Evolutionary conservation across 2,329 filamentous ascomycete genomes (phyloP).

Genomic region (Fusarium sp.): DNA sequence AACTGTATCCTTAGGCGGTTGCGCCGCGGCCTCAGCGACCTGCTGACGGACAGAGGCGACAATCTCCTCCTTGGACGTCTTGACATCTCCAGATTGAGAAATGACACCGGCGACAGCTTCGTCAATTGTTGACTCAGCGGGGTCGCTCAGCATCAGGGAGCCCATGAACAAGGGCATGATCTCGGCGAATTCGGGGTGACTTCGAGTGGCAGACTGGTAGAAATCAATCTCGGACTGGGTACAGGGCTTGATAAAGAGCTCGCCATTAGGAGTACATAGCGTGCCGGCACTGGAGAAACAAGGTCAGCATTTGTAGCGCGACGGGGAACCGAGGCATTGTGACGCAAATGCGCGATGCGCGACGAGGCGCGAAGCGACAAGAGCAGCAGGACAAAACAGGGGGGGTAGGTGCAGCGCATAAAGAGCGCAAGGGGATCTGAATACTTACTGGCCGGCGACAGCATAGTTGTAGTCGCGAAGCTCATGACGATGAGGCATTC

Average conservation of each 20-base stretch:
- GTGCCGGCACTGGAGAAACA: slow-evolving; percentile 79
- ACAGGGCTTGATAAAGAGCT: slow-evolving; percentile 94
- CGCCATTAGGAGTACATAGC: slow-evolving; percentile 83
- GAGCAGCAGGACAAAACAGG: slow-evolving; percentile 1
- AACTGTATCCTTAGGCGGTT: slow-evolving; percentile 37
- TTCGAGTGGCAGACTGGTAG: slow-evolving; percentile 77
- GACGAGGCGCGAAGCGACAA: background rate
- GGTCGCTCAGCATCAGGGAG: slow-evolving; percentile 75
- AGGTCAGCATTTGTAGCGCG: slow-evolving; percentile 26
- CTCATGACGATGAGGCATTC: slow-evolving; percentile 67
- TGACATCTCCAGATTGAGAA: slow-evolving; percentile 48
- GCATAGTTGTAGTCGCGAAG: slow-evolving; percentile 78
- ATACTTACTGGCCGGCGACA: slow-evolving; percentile 84
- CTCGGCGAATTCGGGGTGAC: slow-evolving; percentile 78
- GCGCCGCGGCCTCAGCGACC: slow-evolving; percentile 34
- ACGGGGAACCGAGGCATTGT: slow-evolving; percentile 17
- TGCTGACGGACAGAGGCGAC: slow-evolving; percentile 47
- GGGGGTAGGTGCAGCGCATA: background rate
- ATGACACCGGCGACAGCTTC: slow-evolving; percentile 59
- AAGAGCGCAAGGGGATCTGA: slow-evolving; percentile 13
- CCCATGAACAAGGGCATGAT: slow-evolving; percentile 91
- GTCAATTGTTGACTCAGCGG: slow-evolving; percentile 59
- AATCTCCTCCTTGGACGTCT: slow-evolving; percentile 49
- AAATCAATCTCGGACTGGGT: slow-evolving; percentile 87
- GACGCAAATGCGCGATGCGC: slow-evolving; percentile 25